Evolutionary conservation across 768 basidiomycete genomes (phyloP).

Genomic region (Boletus pseudo-olivaceus): DNA sequence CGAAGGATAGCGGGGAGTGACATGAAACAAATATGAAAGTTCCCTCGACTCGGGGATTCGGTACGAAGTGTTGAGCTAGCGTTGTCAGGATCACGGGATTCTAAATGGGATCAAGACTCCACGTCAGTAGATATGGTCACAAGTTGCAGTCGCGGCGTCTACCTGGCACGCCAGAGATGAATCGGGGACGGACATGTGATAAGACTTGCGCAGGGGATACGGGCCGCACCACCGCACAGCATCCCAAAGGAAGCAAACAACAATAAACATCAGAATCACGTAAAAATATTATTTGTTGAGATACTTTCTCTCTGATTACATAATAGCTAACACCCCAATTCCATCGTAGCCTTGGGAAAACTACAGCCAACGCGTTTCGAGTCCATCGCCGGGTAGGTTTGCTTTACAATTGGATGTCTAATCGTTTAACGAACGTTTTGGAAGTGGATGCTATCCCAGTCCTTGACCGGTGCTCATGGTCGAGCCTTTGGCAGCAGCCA

Average conservation of each 20-base stretch:
- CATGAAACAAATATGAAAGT: conserved; percentile 11
- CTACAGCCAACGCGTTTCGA: background rate
- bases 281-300: background rate
- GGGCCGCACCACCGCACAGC: background rate
- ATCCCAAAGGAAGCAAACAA: too few species aligned
- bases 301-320: conserved; percentile 12
- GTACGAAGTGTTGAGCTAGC: background rate
- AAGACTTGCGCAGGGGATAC: background rate
- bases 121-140: background rate
- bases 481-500: conserved; percentile 56
- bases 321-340: conserved; percentile 5
- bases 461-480: conserved; percentile 46
- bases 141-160: conserved; percentile 2
- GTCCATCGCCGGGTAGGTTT: conserved; percentile 13
- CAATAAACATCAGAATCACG: background rate
- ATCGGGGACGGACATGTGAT: conserved; percentile 3
- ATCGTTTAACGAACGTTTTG: background rate
- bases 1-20: conserved; percentile 6
- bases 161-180: conserved; percentile 7
- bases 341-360: background rate
- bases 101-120: conserved; percentile 1
- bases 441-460: conserved; percentile 6
- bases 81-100: conserved; percentile 6
- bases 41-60: conserved; percentile 17
- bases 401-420: background rate